Base-by-base conservation (phyloP, 176 grass and related monocot species). In the Neostapfia colusana region DNA sequence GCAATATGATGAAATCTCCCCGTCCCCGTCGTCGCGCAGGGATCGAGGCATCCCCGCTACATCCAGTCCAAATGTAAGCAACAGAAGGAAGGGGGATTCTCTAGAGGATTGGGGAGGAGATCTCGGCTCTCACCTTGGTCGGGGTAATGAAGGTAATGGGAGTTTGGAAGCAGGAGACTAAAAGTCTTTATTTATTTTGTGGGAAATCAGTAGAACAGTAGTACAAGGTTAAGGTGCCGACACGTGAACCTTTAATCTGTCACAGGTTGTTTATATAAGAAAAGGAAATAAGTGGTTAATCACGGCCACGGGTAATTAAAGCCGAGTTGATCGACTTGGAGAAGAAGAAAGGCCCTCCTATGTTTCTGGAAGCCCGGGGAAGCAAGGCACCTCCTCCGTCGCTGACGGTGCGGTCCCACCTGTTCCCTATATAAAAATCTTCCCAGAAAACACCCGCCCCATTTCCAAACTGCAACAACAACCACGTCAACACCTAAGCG, bases 341-440 rank as follows among this genome's bases (percentile, higher is more conserved):
- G 81, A 67, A 67, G 72, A 85, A 81, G 82, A 81, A 85, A 81
- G 66, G 48, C 1, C 31, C 10, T 63, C 75, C 79, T 74, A 10
- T 38, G 54, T 69, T 74, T 69, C 75, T 73, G 86, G 80, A 82
- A 79, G 65, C 75, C 48, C 56, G 11, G 41, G 66, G 53, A 60
- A 65, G 48, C 41, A 31, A 75, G 45, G n/a, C 50, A 39, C 17
- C 57, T 18, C 36, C 44, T 7, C 79, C 16, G 36, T 78, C 79
- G 15, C 77, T 85, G 86, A 88, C 81, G 44, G 7, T 4, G 5
- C 17, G 80, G 61, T 1, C 75, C 85, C 62, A 74, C 51, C 20
- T 63, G 2, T 15, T 17, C 5, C 46, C 62, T 26, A n/a, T 69
- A 51, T 48, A 84, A 75, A 79, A 43, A 5, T 17, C 24, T 0